These are phyloP conservation scores for Neurospora hispaniola DNA, from an alignment of 495 filamentous ascomycete genomes.

Conservation along the genomic window DNA sequence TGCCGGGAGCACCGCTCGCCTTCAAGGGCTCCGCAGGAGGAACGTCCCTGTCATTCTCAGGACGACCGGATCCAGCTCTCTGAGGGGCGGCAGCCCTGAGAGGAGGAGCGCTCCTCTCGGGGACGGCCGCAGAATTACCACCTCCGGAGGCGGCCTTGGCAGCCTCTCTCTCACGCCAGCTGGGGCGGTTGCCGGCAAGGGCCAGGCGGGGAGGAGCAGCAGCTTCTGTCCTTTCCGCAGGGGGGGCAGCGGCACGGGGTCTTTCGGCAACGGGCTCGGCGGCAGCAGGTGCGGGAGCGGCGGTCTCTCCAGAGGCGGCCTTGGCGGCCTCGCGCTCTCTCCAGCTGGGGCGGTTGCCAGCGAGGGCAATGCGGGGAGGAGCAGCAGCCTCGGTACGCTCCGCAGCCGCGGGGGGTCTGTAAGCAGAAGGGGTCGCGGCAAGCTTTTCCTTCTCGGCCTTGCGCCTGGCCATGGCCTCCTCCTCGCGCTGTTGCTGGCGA, in stretches of 20 bases:
- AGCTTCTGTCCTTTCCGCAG: slow-evolving; percentile 24
- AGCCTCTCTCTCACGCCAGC: slow-evolving; percentile 81
- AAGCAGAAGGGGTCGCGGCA: slow-evolving; percentile 16
- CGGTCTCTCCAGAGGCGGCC: slow-evolving; percentile 4
- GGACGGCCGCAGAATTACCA: slow-evolving; percentile 2
- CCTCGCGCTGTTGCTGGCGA: slow-evolving; percentile 40
- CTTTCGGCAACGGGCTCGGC: slow-evolving; percentile 1
- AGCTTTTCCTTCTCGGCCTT: slow-evolving; percentile 35
- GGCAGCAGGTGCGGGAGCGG: neutral
- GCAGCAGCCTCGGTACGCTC: slow-evolving; percentile 26
- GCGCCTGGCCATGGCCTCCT: slow-evolving; percentile 43
- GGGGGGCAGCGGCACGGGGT: slow-evolving; percentile 8
- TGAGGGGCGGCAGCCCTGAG: slow-evolving; percentile 19
- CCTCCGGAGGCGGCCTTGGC: slow-evolving; percentile 37
- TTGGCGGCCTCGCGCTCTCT: slow-evolving; percentile 33
- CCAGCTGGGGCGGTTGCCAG: slow-evolving; percentile 30
- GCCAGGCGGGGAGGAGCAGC: slow-evolving; percentile 55
- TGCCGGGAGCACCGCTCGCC: slow-evolving; percentile 33
- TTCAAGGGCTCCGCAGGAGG: slow-evolving; percentile 29
- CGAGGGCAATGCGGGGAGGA: slow-evolving; percentile 21
- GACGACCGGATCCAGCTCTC: slow-evolving; percentile 21
- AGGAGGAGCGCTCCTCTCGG: slow-evolving; percentile 15
- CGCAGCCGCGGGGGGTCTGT: slow-evolving; percentile 25
- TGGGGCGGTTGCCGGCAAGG: slow-evolving; percentile 51
- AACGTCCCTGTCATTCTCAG: slow-evolving; percentile 13